Base-by-base conservation (phyloP, 177 flowering plant genomes). In the Tripterygium wilfordii region DNA sequence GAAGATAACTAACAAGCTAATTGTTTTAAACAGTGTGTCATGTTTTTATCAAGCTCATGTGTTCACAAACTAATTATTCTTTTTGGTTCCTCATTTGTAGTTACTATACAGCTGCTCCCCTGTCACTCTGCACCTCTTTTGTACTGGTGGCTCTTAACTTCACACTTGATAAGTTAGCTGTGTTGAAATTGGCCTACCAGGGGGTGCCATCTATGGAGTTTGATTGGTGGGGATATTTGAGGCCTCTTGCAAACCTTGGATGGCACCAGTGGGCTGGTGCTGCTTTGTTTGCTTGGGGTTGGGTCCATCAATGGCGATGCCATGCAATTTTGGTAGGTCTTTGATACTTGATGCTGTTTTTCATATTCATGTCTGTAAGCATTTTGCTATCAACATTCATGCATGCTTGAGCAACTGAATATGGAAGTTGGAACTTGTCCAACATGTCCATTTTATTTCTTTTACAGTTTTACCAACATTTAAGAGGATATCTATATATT, bases 71-170 rank as follows among this genome's bases (percentile, higher is more conserved):
- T 30, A 12, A 30, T 30, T 42, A 13, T 23, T 42, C 4, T 24
- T 10, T 40, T 18, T 56, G 36, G 10, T 20, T 48, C 53, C 54
- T 60, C 32, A n/a, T n/a, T n/a, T n/a, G 32, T 64, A 92, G 98
- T 63, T 94, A 76, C 71, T 89, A 87, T 38, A 65, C 70, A 26
- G 92, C 85, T 47, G 96, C 85, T 15, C 99, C 99, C n/a, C 53
- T 85, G 21, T 87, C 97, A 38, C 79, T 94, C 28, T 78, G 88
- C 70, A 63, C 78, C 58, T 54, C 30, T 36, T 64, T 41, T 63
- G 75, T 69, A 4, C 53, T 62, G 2, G 95, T 80, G 55, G 79
- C 74, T 21, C 61, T 66, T 20, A 54, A 50, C 24, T 76, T 76
- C 62, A 52, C 60, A 6, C 52, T 44, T 27, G 51, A 54, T 56